Conservation (phyloP, 2,329 filamentous ascomycete species). For the Diaporthe aspalathi region DNA sequence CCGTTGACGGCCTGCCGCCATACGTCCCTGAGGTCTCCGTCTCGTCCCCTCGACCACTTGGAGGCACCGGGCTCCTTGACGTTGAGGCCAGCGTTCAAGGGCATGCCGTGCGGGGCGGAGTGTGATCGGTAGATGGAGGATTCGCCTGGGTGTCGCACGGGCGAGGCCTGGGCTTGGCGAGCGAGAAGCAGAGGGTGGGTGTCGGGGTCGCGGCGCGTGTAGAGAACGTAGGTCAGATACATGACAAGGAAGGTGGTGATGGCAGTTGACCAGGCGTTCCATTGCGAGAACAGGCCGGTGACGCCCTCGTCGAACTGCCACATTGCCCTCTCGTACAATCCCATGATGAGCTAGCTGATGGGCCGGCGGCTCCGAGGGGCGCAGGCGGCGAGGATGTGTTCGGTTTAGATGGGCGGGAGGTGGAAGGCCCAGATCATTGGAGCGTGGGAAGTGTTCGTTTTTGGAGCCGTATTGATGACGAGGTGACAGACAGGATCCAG, state of each 20-base stretch:
- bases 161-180: constrained; percentile 81
- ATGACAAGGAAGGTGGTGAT: constrained; percentile 75
- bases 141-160: constrained; percentile 85
- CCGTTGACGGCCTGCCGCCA: constrained; percentile 82
- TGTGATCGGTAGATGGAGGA: constrained; percentile 88
- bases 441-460: background rate
- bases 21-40: constrained; percentile 91
- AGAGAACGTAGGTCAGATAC: constrained; percentile 77
- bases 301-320: constrained; percentile 78
- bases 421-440: background rate
- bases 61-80: constrained; percentile 84
- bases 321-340: constrained; percentile 65
- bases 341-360: constrained; percentile 33
- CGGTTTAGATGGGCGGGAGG: background rate
- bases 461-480: background rate
- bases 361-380: constrained; percentile 27
- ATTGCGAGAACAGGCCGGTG: constrained; percentile 77
- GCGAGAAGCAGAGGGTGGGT: constrained; percentile 91
- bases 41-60: constrained; percentile 84
- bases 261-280: constrained; percentile 83
- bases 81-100: constrained; percentile 80
- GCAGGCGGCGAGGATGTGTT: constrained; percentile 1
- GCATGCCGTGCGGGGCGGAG: constrained; percentile 86
- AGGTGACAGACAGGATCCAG: constrained; percentile 1
- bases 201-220: constrained; percentile 83